Conservation (phyloP, 345 rosid species). For the Gossypium australe region DNA sequence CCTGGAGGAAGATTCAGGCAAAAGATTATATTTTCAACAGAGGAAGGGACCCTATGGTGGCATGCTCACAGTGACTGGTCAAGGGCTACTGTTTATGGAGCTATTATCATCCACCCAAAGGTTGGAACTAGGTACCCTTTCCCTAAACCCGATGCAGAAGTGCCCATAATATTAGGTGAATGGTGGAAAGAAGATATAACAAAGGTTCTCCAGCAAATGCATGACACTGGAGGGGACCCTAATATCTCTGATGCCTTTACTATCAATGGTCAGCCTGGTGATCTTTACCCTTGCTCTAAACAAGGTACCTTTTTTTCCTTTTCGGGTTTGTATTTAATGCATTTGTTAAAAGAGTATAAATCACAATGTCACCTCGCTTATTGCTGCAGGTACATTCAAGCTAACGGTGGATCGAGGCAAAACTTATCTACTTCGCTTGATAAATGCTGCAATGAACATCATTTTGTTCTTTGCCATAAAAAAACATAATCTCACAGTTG, state of each 20-base stretch:
- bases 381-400: constrained; percentile 17
- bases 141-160: constrained; percentile 28
- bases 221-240: constrained; percentile 22
- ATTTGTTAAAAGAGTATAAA: no score
- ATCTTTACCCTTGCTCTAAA: constrained; percentile 32
- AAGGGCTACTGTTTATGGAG: constrained; percentile 41
- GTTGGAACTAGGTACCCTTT: constrained; percentile 23
- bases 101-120: constrained; percentile 26
- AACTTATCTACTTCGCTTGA: constrained; percentile 29
- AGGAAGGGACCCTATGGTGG: constrained; percentile 56
- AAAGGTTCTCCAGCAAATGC: constrained; percentile 11
- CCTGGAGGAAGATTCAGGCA: constrained; percentile 33
- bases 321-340: neutral
- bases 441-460: constrained; percentile 25
- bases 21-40: constrained; percentile 21
- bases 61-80: constrained; percentile 54
- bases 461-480: constrained; percentile 31
- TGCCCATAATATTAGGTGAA: constrained; percentile 33
- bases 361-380: neutral
- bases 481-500: constrained; percentile 26
- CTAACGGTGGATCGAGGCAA: constrained; percentile 19
- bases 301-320: constrained; percentile 15
- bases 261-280: constrained; percentile 50
- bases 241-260: constrained; percentile 44
- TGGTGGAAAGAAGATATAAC: constrained; percentile 43